Base-by-base conservation (phyloP, 805 yeast genomes). In the Yarrowia alimentaria region DNA sequence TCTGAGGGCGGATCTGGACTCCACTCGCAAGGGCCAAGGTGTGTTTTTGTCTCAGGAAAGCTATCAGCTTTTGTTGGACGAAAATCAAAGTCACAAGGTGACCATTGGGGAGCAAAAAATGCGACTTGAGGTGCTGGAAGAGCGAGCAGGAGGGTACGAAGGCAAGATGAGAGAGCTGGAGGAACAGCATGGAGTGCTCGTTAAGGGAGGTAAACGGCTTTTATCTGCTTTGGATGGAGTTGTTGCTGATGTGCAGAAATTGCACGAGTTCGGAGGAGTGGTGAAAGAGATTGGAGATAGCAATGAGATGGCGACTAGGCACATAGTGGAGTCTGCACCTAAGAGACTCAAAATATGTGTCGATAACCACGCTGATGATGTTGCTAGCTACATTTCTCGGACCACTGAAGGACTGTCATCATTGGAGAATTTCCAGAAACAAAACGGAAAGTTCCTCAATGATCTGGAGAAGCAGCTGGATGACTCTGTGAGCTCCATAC, bases 1-100 rank as follows among this genome's bases (percentile, higher is more conserved):
- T 53, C 63, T 82, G 22, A 73, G 79, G 56, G 72, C 72, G 24
- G 91, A 84, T 57, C 68, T 84, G 49, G 64, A 68, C 26, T 81
- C 87, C 1, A 72, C 85, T 0, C 68, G 87, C 49, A 81, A 79
- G 56, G 80, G 78, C 56, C 86, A 87, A 5, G 87, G 88, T 5
- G 77, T 85, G 13, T 81, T 76, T 58, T 64, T 85, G 55, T 74
- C 84, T 16, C 69, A 70, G 20, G 76, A 70, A 22, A 75, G 74
- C 54, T 78, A 58, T 29, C 60, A 65, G 17, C 76, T 64, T 67
- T 67, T 56, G 53, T 67, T 61, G 31, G 75, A 64, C 49, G 77
- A 67, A 62, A 74, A 63, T 58, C 80, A 77, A 60, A 75, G 80
- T 58, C 66, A 77, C 22, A 64, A 71, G 19, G 68, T 76, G 7